These are phyloP conservation scores for Hemerocallis citrina DNA, from an alignment of 106 monocot genomes.

Conservation along the genomic window DNA sequence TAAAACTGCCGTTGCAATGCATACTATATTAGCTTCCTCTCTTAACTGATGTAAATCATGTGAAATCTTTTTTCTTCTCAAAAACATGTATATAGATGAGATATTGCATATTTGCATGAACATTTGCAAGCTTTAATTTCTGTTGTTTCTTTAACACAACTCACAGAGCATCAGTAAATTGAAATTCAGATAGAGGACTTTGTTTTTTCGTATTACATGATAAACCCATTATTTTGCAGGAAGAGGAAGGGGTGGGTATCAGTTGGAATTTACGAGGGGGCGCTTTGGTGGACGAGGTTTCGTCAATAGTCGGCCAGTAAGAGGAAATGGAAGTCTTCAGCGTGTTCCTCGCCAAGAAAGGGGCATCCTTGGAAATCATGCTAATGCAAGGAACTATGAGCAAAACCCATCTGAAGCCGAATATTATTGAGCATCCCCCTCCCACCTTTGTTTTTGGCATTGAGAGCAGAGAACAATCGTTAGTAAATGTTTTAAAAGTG, in stretches of 20 bases:
- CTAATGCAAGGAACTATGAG: neutral
- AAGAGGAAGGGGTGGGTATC: conserved; percentile 35
- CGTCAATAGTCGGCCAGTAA: conserved; percentile 1
- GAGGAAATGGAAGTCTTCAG: conserved; percentile 30
- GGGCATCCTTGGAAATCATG: conserved; percentile 25
- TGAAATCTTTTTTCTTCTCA: too few species aligned
- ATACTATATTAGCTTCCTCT: too few species aligned
- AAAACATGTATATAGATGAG: too few species aligned
- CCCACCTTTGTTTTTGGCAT: neutral
- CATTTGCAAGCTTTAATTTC: too few species aligned
- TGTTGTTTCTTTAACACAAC: too few species aligned
- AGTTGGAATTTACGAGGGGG: conserved; percentile 18
- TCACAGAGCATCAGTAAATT: too few species aligned
- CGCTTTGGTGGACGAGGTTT: conserved; percentile 17
- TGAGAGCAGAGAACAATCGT: neutral
- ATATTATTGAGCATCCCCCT: neutral
- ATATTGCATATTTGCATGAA: too few species aligned
- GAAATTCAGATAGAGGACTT: too few species aligned
- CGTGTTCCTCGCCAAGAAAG: conserved; percentile 23
- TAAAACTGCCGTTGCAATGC: too few species aligned
- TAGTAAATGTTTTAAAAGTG: neutral
- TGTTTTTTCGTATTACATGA: too few species aligned
- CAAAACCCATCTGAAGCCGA: neutral
- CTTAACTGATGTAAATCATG: too few species aligned
- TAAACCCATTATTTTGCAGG: too few species aligned